A percentile compares a stretch with the other conserved stretches of the same genome.
Conservation (phyloP, 140 eudicot genomes). For the Ambrosia hybrid region DNA sequence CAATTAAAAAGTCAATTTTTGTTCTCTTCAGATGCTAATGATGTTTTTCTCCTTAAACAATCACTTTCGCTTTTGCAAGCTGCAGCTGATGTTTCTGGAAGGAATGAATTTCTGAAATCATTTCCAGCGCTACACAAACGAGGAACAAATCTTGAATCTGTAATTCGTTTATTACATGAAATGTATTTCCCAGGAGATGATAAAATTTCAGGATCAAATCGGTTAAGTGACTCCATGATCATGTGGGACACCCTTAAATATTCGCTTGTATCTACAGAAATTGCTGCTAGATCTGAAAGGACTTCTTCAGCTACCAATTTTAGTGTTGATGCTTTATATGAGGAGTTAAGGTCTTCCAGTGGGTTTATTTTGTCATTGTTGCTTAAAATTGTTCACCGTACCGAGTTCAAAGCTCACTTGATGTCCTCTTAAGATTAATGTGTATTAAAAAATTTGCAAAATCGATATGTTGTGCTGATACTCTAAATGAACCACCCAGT, state of each 20-base stretch:
- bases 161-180: slow-evolving; percentile 49
- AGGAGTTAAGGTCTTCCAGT: slow-evolving; percentile 71
- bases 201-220: slow-evolving; percentile 56
- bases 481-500: slow-evolving; percentile 35
- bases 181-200: slow-evolving; percentile 69
- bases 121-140: slow-evolving; percentile 48
- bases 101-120: slow-evolving; percentile 44
- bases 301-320: slow-evolving; percentile 52
- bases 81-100: too few species aligned
- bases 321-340: slow-evolving; percentile 52
- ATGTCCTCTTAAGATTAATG: slow-evolving; percentile 60
- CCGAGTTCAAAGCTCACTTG: slow-evolving; percentile 51
- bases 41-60: slow-evolving; percentile 45
- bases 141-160: slow-evolving; percentile 58
- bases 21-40: slow-evolving; percentile 28
- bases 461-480: slow-evolving; percentile 60
- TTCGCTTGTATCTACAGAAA: slow-evolving; percentile 79
- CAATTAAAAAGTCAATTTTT: slow-evolving; percentile 22
- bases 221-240: slow-evolving; percentile 71
- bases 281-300: slow-evolving; percentile 76
- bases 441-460: slow-evolving; percentile 57
- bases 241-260: slow-evolving; percentile 96
- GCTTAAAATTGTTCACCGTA: slow-evolving; percentile 57
- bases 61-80: slow-evolving; percentile 64
- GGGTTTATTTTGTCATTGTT: slow-evolving; percentile 80